Conservation (phyloP, 116 monocot species). For the Papilionanthe hybrid region DNA sequence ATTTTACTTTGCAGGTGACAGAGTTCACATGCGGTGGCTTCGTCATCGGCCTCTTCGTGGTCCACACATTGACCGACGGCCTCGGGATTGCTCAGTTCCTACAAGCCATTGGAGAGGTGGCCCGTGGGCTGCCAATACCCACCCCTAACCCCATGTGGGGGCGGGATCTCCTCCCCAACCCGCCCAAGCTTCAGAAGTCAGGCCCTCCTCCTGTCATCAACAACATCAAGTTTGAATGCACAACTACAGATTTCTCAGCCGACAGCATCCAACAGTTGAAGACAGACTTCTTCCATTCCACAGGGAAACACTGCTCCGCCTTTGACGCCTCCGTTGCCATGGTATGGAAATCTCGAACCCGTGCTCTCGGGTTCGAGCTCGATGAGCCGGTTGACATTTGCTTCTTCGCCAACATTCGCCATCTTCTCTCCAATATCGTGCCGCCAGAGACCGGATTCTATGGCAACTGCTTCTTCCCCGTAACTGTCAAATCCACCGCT, state of each 20-base stretch:
- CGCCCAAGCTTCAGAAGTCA: not conserved
- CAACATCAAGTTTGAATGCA: not conserved
- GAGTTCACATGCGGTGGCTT: constrained; percentile 52
- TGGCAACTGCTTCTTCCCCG: not conserved
- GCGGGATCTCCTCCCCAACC: not conserved
- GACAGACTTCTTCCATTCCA: constrained; percentile 13
- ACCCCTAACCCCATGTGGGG: too few species aligned
- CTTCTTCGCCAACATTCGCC: too few species aligned
- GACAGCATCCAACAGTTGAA: constrained; percentile 5
- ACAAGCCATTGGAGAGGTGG: constrained; percentile 35
- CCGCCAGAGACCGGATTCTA: too few species aligned
- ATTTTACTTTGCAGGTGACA: constrained; percentile 27
- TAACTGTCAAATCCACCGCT: constrained; percentile 21
- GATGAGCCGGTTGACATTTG: constrained; percentile 13
- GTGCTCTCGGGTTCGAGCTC: constrained; percentile 15
- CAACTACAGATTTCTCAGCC: constrained; percentile 6
- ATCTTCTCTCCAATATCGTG: too few species aligned
- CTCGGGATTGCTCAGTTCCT: constrained; percentile 43
- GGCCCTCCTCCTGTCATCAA: not conserved
- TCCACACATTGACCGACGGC: constrained; percentile 49
- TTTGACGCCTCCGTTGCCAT: too few species aligned
- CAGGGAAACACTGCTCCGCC: too few species aligned
- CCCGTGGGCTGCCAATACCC: constrained; percentile 1
- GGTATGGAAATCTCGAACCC: constrained; percentile 45
- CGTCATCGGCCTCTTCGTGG: constrained; percentile 32